Percentiles rank a stretch among this genome's conserved stretches.
phyloP scores from a whole-genome alignment of 768 basidiomycete species.

The Naematelia aurantialba region DNA sequence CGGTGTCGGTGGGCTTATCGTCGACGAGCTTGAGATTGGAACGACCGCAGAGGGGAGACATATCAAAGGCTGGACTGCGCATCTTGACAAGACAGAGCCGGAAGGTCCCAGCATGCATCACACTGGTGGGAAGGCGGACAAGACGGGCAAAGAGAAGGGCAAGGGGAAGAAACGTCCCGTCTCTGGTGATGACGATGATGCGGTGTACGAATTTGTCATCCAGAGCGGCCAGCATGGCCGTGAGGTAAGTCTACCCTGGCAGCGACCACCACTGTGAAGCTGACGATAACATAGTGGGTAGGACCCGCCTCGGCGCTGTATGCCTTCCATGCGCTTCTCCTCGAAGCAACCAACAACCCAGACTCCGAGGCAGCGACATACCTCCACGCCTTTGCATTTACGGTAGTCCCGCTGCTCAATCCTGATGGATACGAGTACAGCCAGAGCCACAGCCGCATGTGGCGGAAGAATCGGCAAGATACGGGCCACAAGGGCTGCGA shows the following conservation, averaged over 20 bases:
- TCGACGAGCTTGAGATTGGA: constrained; percentile 34
- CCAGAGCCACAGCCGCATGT: constrained; percentile 69
- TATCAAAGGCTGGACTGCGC: constrained; percentile 38
- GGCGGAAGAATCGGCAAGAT: constrained; percentile 49
- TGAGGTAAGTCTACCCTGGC: constrained; percentile 56
- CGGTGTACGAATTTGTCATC: constrained; percentile 61
- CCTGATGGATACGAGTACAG: constrained; percentile 52
- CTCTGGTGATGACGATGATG: constrained; percentile 28
- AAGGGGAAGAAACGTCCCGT: constrained; percentile 15
- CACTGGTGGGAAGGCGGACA: constrained; percentile 21
- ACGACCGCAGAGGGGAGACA: constrained; percentile 36
- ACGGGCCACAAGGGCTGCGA: constrained; percentile 51
- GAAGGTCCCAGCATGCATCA: background rate
- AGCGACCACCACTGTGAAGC: background rate
- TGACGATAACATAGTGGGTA: constrained; percentile 61
- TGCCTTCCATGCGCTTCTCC: constrained; percentile 65
- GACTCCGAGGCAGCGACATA: constrained; percentile 54
- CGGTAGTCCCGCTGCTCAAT: constrained; percentile 48
- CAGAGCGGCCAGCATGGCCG: constrained; percentile 71
- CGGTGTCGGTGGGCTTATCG: constrained; percentile 16
- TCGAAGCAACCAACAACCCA: constrained; percentile 50
- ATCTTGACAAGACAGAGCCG: constrained; percentile 19
- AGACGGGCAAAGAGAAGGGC: constrained; percentile 10
- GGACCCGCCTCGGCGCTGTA: constrained; percentile 71
- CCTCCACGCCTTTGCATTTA: constrained; percentile 55